Conservation (phyloP, 1,139 yeast genomes). For the Hemisphaericaspora lyxosophila region DNA sequence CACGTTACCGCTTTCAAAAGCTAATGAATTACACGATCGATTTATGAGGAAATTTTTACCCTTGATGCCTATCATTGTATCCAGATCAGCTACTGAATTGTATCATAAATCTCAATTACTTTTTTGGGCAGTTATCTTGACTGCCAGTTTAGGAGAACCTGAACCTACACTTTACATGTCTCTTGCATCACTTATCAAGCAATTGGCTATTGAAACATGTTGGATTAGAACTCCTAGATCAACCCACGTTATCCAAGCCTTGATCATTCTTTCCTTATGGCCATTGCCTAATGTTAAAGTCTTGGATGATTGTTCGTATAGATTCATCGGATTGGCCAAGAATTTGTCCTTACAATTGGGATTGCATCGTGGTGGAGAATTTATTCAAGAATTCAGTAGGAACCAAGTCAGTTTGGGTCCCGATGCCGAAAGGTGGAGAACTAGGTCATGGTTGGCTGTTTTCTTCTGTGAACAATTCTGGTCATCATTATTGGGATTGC, state of each 20-base stretch:
- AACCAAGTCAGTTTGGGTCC: constrained; percentile 83
- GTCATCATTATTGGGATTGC: constrained; percentile 85
- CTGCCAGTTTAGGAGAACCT: constrained; percentile 84
- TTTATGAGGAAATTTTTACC: constrained; percentile 72
- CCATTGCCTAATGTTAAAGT: constrained; percentile 93
- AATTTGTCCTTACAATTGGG: constrained; percentile 85
- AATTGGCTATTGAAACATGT: constrained; percentile 87
- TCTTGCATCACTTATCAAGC: constrained; percentile 75
- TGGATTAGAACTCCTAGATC: constrained; percentile 94
- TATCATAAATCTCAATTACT: constrained; percentile 80
- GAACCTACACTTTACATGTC: constrained; percentile 80
- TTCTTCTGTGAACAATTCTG: constrained; percentile 88
- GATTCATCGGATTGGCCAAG: constrained; percentile 86
- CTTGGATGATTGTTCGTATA: constrained; percentile 85
- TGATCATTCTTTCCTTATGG: constrained; percentile 82
- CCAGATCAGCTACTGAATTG: constrained; percentile 71
- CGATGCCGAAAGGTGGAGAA: constrained; percentile 92
- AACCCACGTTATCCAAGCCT: constrained; percentile 88
- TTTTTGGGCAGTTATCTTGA: constrained; percentile 88
- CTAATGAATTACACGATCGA: constrained; percentile 66
- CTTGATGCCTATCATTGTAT: constrained; percentile 73
- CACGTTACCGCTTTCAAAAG: constrained; percentile 60
- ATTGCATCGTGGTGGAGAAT: constrained; percentile 85
- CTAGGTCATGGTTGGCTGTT: constrained; percentile 87
- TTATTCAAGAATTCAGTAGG: constrained; percentile 85